phyloP scores from a whole-genome alignment of 2,329 filamentous ascomycete species.

The Thelonectria rubi region DNA sequence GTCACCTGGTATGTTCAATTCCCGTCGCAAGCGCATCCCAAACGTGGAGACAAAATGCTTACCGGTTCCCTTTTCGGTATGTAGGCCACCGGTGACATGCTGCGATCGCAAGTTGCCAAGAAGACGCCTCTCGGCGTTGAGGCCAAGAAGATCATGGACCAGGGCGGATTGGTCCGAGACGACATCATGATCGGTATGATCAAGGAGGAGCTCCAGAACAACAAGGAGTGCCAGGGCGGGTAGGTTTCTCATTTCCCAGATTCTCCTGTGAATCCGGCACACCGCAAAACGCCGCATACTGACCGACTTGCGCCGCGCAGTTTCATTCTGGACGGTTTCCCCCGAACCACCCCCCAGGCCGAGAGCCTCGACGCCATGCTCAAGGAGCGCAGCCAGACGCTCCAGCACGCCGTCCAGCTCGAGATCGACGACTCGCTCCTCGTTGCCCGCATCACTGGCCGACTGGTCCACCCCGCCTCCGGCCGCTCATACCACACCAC shows the following conservation, averaged over 20 bases:
- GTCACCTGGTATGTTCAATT: constrained; percentile 80
- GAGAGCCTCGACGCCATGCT: constrained; percentile 97
- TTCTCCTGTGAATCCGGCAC: constrained; percentile 15
- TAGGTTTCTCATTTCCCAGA: constrained; percentile 55
- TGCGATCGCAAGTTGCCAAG: constrained; percentile 96
- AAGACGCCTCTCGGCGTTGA: constrained; percentile 94
- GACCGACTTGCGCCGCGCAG: constrained; percentile 56
- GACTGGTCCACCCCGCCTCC: constrained; percentile 93
- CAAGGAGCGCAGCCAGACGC: constrained; percentile 75
- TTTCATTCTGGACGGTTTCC: constrained; percentile 99
- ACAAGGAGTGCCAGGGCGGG: constrained; percentile 97
- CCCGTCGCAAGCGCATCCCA: constrained; percentile 16
- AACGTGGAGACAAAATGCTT: constrained; percentile 18
- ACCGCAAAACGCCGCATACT: constrained; percentile 28
- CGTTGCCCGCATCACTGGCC: constrained; percentile 95
- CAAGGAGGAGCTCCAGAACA: constrained; percentile 93
- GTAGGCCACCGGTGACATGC: constrained; percentile 98
- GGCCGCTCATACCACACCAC: constrained; percentile 97
- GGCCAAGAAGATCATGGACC: constrained; percentile 99
- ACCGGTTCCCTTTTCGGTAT: constrained; percentile 29
- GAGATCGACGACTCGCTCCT: constrained; percentile 95
- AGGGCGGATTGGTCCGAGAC: constrained; percentile 95
- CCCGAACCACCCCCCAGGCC: constrained; percentile 93
- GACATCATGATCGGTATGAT: constrained; percentile 99
- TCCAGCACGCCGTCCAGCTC: constrained; percentile 95